Evolutionary conservation across 2,329 filamentous ascomycete species (phyloP), one percentile per base, ranked within the genome.

Genomic region (Hypoxylon sp.): DNA sequence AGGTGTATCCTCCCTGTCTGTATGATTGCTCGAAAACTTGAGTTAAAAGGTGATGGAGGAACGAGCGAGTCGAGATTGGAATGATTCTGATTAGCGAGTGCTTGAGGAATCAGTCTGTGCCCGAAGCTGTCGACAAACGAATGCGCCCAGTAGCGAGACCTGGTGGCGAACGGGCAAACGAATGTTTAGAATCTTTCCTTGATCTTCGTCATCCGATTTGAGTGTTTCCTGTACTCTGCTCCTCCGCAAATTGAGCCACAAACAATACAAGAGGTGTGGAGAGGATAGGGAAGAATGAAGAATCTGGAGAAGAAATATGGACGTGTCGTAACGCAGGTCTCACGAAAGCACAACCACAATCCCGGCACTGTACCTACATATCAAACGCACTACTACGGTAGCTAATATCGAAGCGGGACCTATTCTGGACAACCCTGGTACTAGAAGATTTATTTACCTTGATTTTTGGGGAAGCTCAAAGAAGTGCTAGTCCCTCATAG

Each of bases 381-480:
- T 67, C 67, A 67, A 67, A 69, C 61, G 60, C 64, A 62, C 67
- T 67, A 63, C 65, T 22, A 65, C 65, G 50, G 54, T 60, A 61
- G 61, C 51, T 63, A 68, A 57, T 63, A 58, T 49, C 33, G 53
- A 59, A 62, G 58, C 62, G 58, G 65, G 50, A 49, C 54, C 54
- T 57, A 16, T 36, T 45, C 54, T 55, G 20, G 42, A 40, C 46
- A 30, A 68, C 42, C 61, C 56, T 61, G 36, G 63, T 61, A 60
- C 44, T 52, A 38, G 45, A 50, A 48, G 28, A 50, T 49, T 40
- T 57, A 3, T 63, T 57, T 64, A 67, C 55, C 66, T 69, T 67
- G 66, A 67, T 61, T 65, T 67, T 68, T 56, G 63, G 66, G 52
- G 66, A 64, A 64, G 52, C 45, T 61, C 32, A 51, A 32, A 38